Evolutionary conservation across 345 rosid genomes (phyloP), one percentile per base, ranked within the genome.

Genomic region (Rhizophora apiculata): DNA sequence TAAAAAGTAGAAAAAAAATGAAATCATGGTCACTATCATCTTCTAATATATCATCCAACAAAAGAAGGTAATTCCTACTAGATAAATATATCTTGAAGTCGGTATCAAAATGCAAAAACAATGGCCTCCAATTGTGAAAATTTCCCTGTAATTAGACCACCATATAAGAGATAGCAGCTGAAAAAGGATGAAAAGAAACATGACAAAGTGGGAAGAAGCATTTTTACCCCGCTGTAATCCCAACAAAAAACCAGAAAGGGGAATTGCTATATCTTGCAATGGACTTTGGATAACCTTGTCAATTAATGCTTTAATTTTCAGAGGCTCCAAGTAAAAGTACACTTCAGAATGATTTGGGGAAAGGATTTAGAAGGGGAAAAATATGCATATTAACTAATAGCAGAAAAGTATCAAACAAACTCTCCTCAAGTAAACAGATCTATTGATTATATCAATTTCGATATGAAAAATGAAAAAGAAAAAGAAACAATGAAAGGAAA

Each of bases 211-310:
- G 27, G 36, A 68, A 65, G 39, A 13, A 65, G 22, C 32, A 58
- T 2, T 18, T 26, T 78, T 74, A 94, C 98, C 97, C 89, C 91
- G 70, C 70, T 86, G 81, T 83, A 91, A 80, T 88, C 93, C 98
- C 97, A 94, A n/a, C 72, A 88, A 77, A 77, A 91, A 94, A 71
- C 96, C 96, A 39, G 96, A 94, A 65, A 94, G 96, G 67, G 97
- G 98, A 81, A 94, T 88, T 29, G 91, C 97, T 79, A 94, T 89
- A 77, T 94, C 97, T 74, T 89, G 95, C 54, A 94, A 78, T 32
- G 98, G 98, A 85, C 97, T 85, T 82, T 91, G 95, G 62, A 94
- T 91, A 61, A 94, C 98, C 82, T 91, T 94, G 76, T 91, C 98
- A 58, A 91, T 88, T 76, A 89, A 88, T n/a, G 86, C 87, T 88